Evolutionary conservation across 495 filamentous ascomycete genomes (phyloP).

Genomic region (Neurospora sp.): DNA sequence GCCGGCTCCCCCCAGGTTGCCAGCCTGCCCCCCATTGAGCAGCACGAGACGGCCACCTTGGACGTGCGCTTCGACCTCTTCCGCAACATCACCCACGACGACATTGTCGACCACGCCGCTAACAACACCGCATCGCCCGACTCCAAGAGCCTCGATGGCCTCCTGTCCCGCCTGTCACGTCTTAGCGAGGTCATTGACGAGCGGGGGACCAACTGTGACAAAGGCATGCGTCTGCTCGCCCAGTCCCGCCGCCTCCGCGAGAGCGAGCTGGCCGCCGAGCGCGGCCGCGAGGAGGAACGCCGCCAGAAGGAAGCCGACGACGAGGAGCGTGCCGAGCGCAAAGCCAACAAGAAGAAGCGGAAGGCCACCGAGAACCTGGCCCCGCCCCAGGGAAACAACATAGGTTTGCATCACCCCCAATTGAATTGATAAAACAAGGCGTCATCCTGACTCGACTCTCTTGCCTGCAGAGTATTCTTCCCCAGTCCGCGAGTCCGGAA

Average conservation of each 20-base stretch:
- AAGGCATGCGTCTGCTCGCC: slow-evolving; percentile 61
- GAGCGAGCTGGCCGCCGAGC: slow-evolving; percentile 34
- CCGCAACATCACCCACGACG: slow-evolving; percentile 55
- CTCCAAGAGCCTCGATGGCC: slow-evolving; percentile 57
- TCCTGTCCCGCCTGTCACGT: slow-evolving; percentile 56
- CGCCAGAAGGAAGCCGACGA: slow-evolving; percentile 28
- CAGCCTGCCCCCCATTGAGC: slow-evolving; percentile 41
- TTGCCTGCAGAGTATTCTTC: slow-evolving; percentile 31
- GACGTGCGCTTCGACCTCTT: slow-evolving; percentile 44
- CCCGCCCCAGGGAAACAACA: slow-evolving; percentile 53
- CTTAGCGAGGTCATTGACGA: slow-evolving; percentile 56
- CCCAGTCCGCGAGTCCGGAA: slow-evolving; percentile 28
- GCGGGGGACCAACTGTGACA: slow-evolving; percentile 53
- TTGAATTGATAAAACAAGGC: not conserved
- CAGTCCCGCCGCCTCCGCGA: slow-evolving; percentile 50
- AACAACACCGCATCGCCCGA: slow-evolving; percentile 60
- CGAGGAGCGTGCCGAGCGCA: slow-evolving; percentile 37
- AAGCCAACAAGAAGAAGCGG: slow-evolving; percentile 48
- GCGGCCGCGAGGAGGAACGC: slow-evolving; percentile 30
- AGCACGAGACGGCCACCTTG: slow-evolving; percentile 53
- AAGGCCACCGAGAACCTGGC: slow-evolving; percentile 42
- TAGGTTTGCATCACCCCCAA: slow-evolving; percentile 26
- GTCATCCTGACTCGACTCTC: not conserved
- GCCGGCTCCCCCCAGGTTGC: slow-evolving; percentile 36
- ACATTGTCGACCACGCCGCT: slow-evolving; percentile 56